Base-by-base conservation (phyloP, 495 filamentous ascomycete genomes). In the Cercophora samala region DNA sequence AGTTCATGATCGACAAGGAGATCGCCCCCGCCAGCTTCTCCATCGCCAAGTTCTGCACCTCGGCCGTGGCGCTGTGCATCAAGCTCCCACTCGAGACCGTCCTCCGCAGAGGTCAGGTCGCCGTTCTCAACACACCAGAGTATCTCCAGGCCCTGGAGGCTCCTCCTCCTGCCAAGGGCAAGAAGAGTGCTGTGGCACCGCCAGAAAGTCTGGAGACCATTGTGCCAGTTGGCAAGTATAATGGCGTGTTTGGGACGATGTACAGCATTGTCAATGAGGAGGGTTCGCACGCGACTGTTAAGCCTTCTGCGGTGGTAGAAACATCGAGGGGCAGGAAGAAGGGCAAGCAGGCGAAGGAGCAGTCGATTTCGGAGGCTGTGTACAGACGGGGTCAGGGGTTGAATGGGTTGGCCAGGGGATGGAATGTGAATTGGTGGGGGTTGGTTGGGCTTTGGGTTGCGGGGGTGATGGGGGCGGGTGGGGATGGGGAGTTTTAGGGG, bases 361-460 rank as follows among this genome's bases (percentile, higher is more conserved):
- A 65, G 46, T 65, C 72, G 25, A 72, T 74, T 21, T 72, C 74
- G 8, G 77, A 82, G 64, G 80, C 82, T 55, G 83, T 83, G 56
- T 83, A 82, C 58, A 80, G 84, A 25, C 86, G 87, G 66, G 93
- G 93, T 17, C 93, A 96, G 71, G 95, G 95, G 6, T 70, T 92
- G 25, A 84, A 90, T 29, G 95, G 96, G 0, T 81, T 99, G 17
- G 97, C 92, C 84, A 84, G 95, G 58, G 95, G 95, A 17, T 99
- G 95, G 95, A 89, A 91, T 73, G 89, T 97, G 19, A 93, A 93
- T 11, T 91, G 96, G 85, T 98, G 95, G 95, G 94, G 93, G 0
- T 80, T 97, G 64, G 89, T 94, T 18, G 94, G 94, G 21, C 86
- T 96, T 23, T 94, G 93, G 92, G 76, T 78, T 2, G 79, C 79